Base-by-base conservation (phyloP, 176 grass and related monocot genomes). In the Rhynchospora tenuis region DNA sequence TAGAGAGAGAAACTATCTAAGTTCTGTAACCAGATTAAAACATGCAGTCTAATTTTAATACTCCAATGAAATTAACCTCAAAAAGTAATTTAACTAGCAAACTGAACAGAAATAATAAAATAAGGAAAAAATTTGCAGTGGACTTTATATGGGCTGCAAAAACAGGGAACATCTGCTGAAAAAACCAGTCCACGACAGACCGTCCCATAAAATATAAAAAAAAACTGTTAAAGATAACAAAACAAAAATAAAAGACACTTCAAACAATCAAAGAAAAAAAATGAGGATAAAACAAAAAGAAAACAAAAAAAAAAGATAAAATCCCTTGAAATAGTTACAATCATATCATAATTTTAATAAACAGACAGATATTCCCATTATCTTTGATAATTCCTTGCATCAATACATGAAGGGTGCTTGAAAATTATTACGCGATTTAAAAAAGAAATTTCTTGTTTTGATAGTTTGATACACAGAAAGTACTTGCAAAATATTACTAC, bases 201-300 rank as follows among this genome's bases (percentile, higher is more conserved):
- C 33, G 33, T 38, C 33, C 33, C 33, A 38, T 38, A 2, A 10
- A 44, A 46, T 23, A 26, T 24, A 47, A 51, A 20, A 72, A 9
- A 47, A 26, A 73, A 73, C n/a, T 48, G 26, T 50, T 10, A 50
- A 48, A 73, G 70, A 51, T 73, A 73, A 73, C 44, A 73, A 73
- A 73, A 26, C 70, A 73, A 73, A 51, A 48, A 50, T 7, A 73
- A 48, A 73, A 48, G 5, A 54, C 16, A 75, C 52, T 7, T 45
- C 4, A 51, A 75, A 26, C 20, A 74, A 54, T 26, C 22, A 76
- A 55, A 76, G 28, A 6, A 29, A 76, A 55, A 50, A 9, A 73
- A 52, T 29, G 45, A 26, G 13, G 16, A 46, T 42, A 31, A 76
- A 54, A 28, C 7, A 0, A 76, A 76, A 55, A 55, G 0, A 22